Conservation (phyloP, 2,329 filamentous ascomycete genomes). For the Epichloe elymi region DNA sequence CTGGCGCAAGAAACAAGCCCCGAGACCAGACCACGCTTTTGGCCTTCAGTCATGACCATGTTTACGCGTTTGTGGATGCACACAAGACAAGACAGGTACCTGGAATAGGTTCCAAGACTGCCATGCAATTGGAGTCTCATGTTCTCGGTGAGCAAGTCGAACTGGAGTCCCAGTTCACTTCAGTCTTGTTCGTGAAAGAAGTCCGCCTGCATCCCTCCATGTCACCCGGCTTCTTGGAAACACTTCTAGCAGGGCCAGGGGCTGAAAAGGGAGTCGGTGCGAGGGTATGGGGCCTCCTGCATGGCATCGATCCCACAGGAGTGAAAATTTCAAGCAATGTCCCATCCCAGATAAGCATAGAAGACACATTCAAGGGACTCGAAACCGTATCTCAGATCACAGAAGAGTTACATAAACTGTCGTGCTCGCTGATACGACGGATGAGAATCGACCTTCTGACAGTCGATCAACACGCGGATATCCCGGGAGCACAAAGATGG, state of each 20-base stretch:
- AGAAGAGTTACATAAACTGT: constrained; percentile 55
- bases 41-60: constrained; percentile 44
- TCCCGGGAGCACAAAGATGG: constrained; percentile 40
- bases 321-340: constrained; percentile 59
- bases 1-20: constrained; percentile 74
- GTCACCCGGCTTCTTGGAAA: constrained; percentile 51
- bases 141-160: constrained; percentile 26
- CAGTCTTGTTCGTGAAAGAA: constrained; percentile 47
- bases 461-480: constrained; percentile 25
- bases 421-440: constrained; percentile 57
- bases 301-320: constrained; percentile 65
- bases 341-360: constrained; percentile 84
- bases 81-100: constrained; percentile 72
- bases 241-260: constrained; percentile 56
- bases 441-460: constrained; percentile 67
- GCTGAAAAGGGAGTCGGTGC: constrained; percentile 57
- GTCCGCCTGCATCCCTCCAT: constrained; percentile 52
- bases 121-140: constrained; percentile 36
- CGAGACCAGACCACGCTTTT: constrained; percentile 75
- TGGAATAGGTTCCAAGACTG: constrained; percentile 65
- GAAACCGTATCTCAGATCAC: constrained; percentile 49
- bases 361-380: constrained; percentile 74
- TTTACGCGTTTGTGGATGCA: constrained; percentile 57
- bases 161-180: constrained; percentile 23
- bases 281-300: constrained; percentile 64